Evolutionary conservation across 192 early-diverging fungal species (phyloP).

Genomic region (Backusella westeae): DNA sequence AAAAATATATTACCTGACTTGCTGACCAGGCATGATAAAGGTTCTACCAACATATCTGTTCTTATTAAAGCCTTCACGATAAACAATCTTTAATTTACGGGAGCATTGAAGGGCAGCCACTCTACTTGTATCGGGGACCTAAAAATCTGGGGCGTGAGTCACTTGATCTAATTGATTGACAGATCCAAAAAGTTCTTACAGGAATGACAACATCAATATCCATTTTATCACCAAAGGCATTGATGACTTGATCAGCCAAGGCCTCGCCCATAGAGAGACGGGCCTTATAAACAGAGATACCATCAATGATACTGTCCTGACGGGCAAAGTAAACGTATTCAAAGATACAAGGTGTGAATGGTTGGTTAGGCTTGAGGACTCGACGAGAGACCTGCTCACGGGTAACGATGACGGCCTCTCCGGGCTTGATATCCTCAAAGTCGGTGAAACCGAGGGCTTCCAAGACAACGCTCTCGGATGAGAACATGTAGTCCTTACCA

Average conservation of each 20-base stretch:
- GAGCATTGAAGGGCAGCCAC: conserved; percentile 92
- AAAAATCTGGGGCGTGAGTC: neutral
- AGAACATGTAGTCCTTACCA: conserved; percentile 97
- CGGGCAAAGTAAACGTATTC: conserved; percentile 99
- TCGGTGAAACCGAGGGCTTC: conserved; percentile 89
- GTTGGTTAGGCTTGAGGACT: conserved; percentile 51
- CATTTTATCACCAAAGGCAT: conserved; percentile 67
- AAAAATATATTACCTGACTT: conserved; percentile 45
- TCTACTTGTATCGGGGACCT: conserved; percentile 95
- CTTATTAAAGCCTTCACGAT: conserved; percentile 99
- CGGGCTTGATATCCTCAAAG: conserved; percentile 87
- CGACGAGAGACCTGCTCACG: conserved; percentile 68
- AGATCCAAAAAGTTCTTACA: conserved; percentile 45
- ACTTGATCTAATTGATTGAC: neutral
- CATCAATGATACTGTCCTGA: conserved; percentile 98
- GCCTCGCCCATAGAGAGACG: conserved; percentile 97
- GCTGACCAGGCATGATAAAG: conserved; percentile 99
- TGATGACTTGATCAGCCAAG: conserved; percentile 80
- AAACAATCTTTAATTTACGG: conserved; percentile 83
- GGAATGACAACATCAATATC: conserved; percentile 99
- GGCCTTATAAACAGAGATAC: conserved; percentile 97
- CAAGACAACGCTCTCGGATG: conserved; percentile 95
- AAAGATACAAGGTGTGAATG: conserved; percentile 94
- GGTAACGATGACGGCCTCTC: conserved; percentile 94
- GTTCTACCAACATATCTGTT: conserved; percentile 99